Base-by-base conservation (phyloP, 805 yeast genomes). In the Myxozyma nipponensis region DNA sequence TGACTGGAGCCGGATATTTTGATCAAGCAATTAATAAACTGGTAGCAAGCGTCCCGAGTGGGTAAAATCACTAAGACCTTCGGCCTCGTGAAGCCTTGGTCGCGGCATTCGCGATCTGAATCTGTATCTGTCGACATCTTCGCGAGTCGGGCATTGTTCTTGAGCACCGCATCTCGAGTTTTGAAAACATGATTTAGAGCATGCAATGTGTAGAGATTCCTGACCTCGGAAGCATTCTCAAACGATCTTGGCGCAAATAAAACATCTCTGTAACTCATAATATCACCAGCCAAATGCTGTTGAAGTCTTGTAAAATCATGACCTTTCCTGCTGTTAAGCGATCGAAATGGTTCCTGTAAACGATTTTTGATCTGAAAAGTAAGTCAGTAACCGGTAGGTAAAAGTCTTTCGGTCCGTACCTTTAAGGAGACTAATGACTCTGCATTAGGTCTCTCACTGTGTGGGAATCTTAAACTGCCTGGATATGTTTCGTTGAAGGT, bases 11-110 rank as follows among this genome's bases (percentile, higher is more conserved):
- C 86, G 2, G 89, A 77, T 24, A 84, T 68, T 34, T 73, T 69
- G 35, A 83, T 79, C 35, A 93, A 59, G 32, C 77, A 74, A 39
- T 77, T 76, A 19, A 90, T 81, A 17, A 88, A 73, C 51, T 82
- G 79, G 63, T 79, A 82, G 24, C 93, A 88, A 7, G 83, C 71
- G 58, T 88, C 77, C 62, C 96, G 77, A 0, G 96, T 87, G 10
- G 98, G 98, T 37, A 87, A 70, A 23, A 93, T 68, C 3, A 91
- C 79, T 49, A 93, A 69, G 1, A 84, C 89, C 62, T 89, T 90
- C 0, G 98, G 95, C 55, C 98, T 76, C 0, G 96, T 90, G 66
- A 88, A 93, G 25, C 98, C 98, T 67, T 93, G 98, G 66, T 93
- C 98, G 49, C 95, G 72, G 57, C 77, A 75, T 61, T 87, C 95